Percentiles rank a stretch among this genome's conserved stretches.
Evolutionary conservation across 2,329 filamentous ascomycete species (phyloP).

Genomic region (Xylaria sp.): DNA sequence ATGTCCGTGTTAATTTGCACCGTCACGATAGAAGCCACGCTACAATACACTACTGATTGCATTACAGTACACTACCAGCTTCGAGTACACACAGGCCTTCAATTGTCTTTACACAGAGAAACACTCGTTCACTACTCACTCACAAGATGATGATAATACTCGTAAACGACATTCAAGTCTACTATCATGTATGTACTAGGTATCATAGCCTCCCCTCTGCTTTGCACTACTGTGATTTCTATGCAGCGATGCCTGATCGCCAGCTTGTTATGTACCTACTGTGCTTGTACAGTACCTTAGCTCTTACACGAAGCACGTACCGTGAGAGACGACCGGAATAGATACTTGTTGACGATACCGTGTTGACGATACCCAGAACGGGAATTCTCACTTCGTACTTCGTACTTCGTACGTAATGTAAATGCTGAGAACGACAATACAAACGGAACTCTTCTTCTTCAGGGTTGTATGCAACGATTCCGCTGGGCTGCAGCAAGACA

Average conservation of each 20-base stretch:
- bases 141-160: no score
- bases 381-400: background rate
- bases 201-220: no score
- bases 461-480: constrained; percentile 12
- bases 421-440: background rate
- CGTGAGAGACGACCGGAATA: background rate
- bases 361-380: background rate
- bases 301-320: background rate
- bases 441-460: background rate
- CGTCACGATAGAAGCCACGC: constrained; percentile 1
- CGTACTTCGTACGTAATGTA: background rate
- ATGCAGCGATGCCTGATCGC: constrained; percentile 20
- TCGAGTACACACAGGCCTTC: background rate
- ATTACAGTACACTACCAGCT: background rate
- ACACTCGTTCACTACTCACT: background rate
- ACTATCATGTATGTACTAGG: no score
- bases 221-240: background rate
- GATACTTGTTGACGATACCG: background rate
- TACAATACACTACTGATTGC: constrained; percentile 9
- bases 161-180: no score
- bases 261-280: background rate
- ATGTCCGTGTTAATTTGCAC: background rate
- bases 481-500: constrained; percentile 20
- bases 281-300: background rate
- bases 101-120: background rate